A percentile compares a stretch with the other conserved stretches of the same genome.
These are phyloP conservation scores for Hydnomerulius pinastri DNA, from an alignment of 768 basidiomycete genomes.

Conservation along the genomic window DNA sequence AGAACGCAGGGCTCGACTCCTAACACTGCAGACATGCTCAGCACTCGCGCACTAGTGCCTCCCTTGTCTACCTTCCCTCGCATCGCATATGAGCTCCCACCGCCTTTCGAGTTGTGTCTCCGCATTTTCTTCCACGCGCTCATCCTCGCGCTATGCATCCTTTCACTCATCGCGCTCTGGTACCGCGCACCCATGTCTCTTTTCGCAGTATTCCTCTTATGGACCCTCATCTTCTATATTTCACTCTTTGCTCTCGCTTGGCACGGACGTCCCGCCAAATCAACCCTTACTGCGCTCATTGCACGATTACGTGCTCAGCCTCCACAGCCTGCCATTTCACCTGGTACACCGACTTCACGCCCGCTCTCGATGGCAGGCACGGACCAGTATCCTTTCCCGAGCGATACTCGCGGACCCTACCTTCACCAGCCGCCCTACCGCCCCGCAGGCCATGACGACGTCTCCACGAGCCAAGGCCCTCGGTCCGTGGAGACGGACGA, in stretches of 20 bases:
- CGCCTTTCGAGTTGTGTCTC: constrained; percentile 38
- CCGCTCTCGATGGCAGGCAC: constrained; percentile 42
- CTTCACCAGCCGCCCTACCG: constrained; percentile 66
- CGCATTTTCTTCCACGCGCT: constrained; percentile 58
- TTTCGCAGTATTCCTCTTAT: constrained; percentile 67
- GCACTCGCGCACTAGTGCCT: constrained; percentile 41
- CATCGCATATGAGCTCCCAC: constrained; percentile 34
- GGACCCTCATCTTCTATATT: constrained; percentile 60
- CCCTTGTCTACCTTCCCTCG: constrained; percentile 25
- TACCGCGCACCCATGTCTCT: constrained; percentile 49
- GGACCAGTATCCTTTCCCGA: constrained; percentile 48
- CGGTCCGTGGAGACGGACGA: constrained; percentile 58
- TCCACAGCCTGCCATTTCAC: constrained; percentile 32
- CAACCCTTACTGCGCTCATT: constrained; percentile 53
- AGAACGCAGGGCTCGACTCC: constrained; percentile 51
- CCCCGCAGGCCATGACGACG: constrained; percentile 45
- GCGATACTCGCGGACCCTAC: constrained; percentile 59
- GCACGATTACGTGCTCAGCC: constrained; percentile 42
- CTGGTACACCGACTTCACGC: constrained; percentile 39
- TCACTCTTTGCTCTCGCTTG: constrained; percentile 56
- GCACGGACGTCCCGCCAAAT: constrained; percentile 56
- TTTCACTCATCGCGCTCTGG: constrained; percentile 64
- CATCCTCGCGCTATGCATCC: constrained; percentile 57
- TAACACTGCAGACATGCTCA: constrained; percentile 51
- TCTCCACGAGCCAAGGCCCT: constrained; percentile 40